Conservation (phyloP, 768 basidiomycete genomes). For the Hygrocybe coccinea region DNA sequence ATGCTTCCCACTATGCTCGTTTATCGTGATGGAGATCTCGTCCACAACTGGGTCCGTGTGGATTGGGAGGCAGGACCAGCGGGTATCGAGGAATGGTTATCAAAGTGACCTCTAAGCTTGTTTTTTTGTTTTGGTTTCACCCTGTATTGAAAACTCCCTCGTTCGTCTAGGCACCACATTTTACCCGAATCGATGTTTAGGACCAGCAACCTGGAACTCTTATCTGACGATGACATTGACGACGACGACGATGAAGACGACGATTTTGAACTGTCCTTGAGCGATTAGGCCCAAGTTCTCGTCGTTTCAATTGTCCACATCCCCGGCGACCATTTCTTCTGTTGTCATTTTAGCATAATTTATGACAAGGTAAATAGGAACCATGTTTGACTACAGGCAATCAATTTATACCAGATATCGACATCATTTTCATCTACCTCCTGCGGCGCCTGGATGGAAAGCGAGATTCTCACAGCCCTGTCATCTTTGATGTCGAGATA, state of each 20-base stretch:
- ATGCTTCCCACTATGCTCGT: slow-evolving; percentile 13
- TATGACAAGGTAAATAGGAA: too few relatives aligned
- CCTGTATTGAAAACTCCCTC: neutral
- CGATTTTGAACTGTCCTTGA: slow-evolving; percentile 50
- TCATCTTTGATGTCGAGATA: too few relatives aligned
- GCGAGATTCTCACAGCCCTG: too few relatives aligned
- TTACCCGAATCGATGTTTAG: slow-evolving; percentile 28
- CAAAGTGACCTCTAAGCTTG: slow-evolving; percentile 41
- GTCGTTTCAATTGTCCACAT: too few relatives aligned
- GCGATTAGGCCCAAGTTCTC: slow-evolving; percentile 25
- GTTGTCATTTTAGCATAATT: too few relatives aligned
- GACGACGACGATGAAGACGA: slow-evolving; percentile 38
- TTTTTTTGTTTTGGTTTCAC: neutral
- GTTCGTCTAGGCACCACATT: slow-evolving; percentile 22
- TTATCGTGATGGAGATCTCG: slow-evolving; percentile 60
- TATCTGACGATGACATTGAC: slow-evolving; percentile 34
- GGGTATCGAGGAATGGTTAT: slow-evolving; percentile 65
- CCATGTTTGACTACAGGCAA: too few relatives aligned
- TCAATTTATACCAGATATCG: too few relatives aligned
- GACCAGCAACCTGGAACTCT: slow-evolving; percentile 44
- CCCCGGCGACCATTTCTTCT: too few relatives aligned
- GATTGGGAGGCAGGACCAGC: slow-evolving; percentile 69
- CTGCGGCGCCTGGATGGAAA: too few relatives aligned
- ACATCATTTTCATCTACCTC: too few relatives aligned
- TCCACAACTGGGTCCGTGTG: slow-evolving; percentile 84